A percentile compares a stretch with the other conserved stretches of the same genome.
Evolutionary conservation across 169 alveolate species (phyloP).

Genomic region (Cyclospora cayetanensis): DNA sequence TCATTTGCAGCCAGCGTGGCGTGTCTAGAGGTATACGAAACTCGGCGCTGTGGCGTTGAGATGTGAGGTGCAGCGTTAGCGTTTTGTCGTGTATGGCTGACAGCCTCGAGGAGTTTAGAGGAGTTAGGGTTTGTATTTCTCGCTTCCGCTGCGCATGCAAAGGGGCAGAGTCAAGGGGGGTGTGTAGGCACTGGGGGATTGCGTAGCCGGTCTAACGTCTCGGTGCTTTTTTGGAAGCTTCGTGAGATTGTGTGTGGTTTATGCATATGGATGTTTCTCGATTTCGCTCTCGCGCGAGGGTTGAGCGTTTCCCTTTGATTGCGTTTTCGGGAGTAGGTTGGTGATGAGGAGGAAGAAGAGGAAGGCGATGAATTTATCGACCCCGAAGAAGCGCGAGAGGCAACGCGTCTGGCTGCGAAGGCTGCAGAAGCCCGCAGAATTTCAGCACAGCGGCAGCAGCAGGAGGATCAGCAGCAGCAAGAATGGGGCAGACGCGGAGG

Average conservation of each 20-base stretch:
- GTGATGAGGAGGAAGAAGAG: conserved; percentile 48
- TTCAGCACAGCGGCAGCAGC: background rate
- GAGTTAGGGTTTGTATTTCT: background rate
- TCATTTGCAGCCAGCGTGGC: background rate
- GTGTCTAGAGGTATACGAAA: background rate
- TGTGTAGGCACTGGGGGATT: too few species aligned
- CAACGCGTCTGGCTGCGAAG: conserved; percentile 46
- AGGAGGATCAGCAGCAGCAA: background rate
- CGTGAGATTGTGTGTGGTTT: too few species aligned
- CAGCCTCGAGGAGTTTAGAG: too few species aligned
- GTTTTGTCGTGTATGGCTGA: too few species aligned
- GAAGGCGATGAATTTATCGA: conserved; percentile 30
- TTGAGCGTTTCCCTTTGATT: background rate
- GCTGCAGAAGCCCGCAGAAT: conserved; percentile 25
- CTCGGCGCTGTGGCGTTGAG: background rate
- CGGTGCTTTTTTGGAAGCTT: too few species aligned
- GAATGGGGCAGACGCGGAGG: conserved; percentile 34
- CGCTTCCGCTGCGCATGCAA: too few species aligned
- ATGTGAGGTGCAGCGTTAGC: too few species aligned
- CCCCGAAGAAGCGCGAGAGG: conserved; percentile 39
- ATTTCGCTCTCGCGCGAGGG: too few species aligned
- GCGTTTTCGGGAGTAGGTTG: background rate
- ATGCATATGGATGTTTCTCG: too few species aligned
- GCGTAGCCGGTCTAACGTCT: too few species aligned
- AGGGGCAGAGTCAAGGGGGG: too few species aligned